These are phyloP conservation scores for Epichloe bromicola DNA, from an alignment of 2,329 filamentous ascomycete species.

Conservation along the genomic window DNA sequence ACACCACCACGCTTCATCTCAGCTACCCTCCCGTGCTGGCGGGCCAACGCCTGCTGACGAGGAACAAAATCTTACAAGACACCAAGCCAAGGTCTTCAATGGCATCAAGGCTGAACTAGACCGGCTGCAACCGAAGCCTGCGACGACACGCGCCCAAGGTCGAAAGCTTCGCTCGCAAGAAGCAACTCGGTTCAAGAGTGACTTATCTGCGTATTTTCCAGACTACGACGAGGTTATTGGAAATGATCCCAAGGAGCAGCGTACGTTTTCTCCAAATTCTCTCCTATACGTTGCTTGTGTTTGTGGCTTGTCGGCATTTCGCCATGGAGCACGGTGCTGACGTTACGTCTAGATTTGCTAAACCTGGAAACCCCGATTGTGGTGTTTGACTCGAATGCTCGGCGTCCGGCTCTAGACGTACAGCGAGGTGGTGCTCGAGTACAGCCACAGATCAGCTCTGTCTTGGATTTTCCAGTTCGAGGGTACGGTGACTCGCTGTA, in stretches of 20 bases:
- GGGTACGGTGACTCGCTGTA: conserved; percentile 44
- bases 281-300: background rate
- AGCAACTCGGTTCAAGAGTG: conserved; percentile 76
- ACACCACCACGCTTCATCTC: conserved; percentile 3
- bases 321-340: background rate
- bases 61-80: conserved; percentile 29
- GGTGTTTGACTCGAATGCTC: conserved; percentile 43
- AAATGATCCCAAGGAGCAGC: conserved; percentile 64
- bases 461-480: conserved; percentile 25
- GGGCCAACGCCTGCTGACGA: conserved; percentile 10
- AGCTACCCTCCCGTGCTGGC: conserved; percentile 8
- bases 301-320: background rate
- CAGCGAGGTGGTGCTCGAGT: background rate
- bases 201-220: conserved; percentile 79
- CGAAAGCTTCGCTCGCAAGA: conserved; percentile 77
- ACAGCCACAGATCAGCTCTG: background rate
- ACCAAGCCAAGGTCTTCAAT: conserved; percentile 46
- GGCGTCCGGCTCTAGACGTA: conserved; percentile 13
- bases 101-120: conserved; percentile 49
- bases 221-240: conserved; percentile 93
- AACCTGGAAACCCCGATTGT: conserved; percentile 61
- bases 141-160: conserved; percentile 46
- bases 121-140: conserved; percentile 35
- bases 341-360: conserved; percentile 48
- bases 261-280: conserved; percentile 34